Evolutionary conservation across 1,284 basidiomycete genomes (phyloP).

Genomic region (Cutaneotrichosporon cyanovorans): DNA sequence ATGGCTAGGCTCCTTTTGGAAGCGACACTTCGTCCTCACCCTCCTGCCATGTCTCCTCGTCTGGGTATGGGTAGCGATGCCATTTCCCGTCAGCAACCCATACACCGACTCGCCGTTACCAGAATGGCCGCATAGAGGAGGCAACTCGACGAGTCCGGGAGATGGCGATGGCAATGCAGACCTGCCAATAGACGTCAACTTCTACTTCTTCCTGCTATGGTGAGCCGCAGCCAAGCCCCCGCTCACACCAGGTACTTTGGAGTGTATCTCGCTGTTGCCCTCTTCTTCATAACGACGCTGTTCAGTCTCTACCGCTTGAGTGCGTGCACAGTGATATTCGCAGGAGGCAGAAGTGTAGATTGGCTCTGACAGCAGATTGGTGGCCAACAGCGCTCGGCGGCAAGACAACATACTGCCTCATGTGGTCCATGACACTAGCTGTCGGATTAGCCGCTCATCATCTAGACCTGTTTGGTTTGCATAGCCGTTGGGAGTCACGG

Average conservation of each 20-base stretch:
- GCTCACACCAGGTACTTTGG: constrained; percentile 37
- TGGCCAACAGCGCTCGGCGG: constrained; percentile 49
- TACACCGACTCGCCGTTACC: constrained; percentile 42
- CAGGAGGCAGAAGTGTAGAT: too few relatives aligned
- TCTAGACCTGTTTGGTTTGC: constrained; percentile 44
- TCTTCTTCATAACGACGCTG: constrained; percentile 53
- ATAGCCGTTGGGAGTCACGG: constrained; percentile 21
- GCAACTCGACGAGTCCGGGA: constrained; percentile 4
- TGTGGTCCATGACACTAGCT: constrained; percentile 49
- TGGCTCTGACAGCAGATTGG: constrained; percentile 36
- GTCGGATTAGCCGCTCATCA: constrained; percentile 49
- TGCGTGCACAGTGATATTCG: constrained; percentile 21
- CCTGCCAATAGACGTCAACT: constrained; percentile 48
- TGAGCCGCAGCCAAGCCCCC: constrained; percentile 12
- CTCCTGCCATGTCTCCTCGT: constrained; percentile 49
- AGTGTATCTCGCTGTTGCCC: constrained; percentile 49
- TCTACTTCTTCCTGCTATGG: constrained; percentile 49
- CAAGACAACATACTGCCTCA: constrained; percentile 48
- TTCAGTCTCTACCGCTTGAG: constrained; percentile 51
- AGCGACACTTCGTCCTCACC: constrained; percentile 49
- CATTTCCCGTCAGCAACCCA: constrained; percentile 51
- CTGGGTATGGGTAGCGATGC: constrained; percentile 53
- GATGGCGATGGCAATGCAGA: constrained; percentile 6
- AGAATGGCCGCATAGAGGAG: constrained; percentile 32
- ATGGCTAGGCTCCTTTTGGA: constrained; percentile 50